Evolutionary conservation across 257 asterid genomes (phyloP).

Genomic region (Capsicum rhomboideum): DNA sequence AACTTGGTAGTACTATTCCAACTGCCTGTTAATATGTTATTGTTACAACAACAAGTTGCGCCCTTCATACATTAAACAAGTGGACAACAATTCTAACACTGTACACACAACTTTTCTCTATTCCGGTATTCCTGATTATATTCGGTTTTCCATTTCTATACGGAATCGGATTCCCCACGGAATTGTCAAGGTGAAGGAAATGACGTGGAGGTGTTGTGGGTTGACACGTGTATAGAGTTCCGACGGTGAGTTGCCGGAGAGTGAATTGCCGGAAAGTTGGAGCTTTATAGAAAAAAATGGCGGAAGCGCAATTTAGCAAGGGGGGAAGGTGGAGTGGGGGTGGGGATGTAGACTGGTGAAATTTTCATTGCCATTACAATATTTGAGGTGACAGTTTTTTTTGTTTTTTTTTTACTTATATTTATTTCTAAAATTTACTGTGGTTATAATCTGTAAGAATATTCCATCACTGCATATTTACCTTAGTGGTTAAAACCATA

Average conservation of each 20-base stretch:
- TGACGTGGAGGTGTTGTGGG: not conserved
- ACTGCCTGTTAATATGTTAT: not conserved
- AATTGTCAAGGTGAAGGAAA: not conserved
- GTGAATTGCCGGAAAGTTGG: not conserved
- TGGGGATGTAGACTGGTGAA: conserved; percentile 1
- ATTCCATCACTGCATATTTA: not conserved
- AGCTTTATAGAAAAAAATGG: not conserved
- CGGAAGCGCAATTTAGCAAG: not conserved
- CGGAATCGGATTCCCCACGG: not conserved
- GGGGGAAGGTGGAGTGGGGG: too few relatives aligned
- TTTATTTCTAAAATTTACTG: not conserved
- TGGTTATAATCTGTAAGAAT: not conserved
- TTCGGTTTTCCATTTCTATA: not conserved
- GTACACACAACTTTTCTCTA: not conserved
- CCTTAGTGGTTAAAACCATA: not conserved
- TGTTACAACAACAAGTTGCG: not conserved
- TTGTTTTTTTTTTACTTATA: not conserved
- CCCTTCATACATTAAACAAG: not conserved
- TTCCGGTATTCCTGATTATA: not conserved
- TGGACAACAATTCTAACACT: not conserved
- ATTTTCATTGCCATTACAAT: conserved; percentile 2
- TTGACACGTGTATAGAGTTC: not conserved
- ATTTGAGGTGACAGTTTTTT: not conserved
- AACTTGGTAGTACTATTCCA: not conserved
- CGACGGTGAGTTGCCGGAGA: not conserved